phyloP scores from a whole-genome alignment of 2,329 filamentous ascomycete species.

The Pseudogymnoascus sp. region DNA sequence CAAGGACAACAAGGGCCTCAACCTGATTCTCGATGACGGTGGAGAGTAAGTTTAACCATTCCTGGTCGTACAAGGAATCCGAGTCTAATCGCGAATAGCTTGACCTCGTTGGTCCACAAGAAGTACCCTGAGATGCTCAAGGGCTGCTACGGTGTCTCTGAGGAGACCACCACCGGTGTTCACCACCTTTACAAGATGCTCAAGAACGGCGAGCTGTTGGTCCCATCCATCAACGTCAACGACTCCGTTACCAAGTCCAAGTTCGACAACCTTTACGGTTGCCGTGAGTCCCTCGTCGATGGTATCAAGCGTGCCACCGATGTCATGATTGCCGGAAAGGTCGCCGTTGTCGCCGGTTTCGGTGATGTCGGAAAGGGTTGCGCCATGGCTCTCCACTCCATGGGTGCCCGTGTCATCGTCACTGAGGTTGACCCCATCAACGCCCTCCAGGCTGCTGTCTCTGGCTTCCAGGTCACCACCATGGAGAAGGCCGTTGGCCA shows the following conservation, averaged over 20 bases:
- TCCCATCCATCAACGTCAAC: constrained; percentile 98
- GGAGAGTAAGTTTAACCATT: constrained; percentile 49
- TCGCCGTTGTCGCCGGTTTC: constrained; percentile 93
- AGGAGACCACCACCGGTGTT: constrained; percentile 99
- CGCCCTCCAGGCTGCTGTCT: constrained; percentile 96
- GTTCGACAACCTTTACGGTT: constrained; percentile 99
- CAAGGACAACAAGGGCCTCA: constrained; percentile 93
- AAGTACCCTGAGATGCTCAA: constrained; percentile 99
- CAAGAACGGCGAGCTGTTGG: constrained; percentile 79
- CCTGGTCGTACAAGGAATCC: not conserved
- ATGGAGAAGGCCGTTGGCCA: constrained; percentile 90
- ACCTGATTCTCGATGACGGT: constrained; percentile 98
- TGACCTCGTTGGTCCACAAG: constrained; percentile 90
- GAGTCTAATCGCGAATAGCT: constrained; percentile 27
- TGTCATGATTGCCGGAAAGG: constrained; percentile 99
- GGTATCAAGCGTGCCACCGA: constrained; percentile 99
- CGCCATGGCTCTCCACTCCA: constrained; percentile 87
- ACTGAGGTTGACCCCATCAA: constrained; percentile 99
- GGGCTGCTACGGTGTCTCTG: constrained; percentile 95
- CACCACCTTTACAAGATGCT: constrained; percentile 99
- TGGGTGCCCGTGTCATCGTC: constrained; percentile 93
- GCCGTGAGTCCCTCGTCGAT: constrained; percentile 96
- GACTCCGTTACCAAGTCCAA: constrained; percentile 99
- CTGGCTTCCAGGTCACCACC: constrained; percentile 90
- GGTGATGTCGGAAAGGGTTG: constrained; percentile 99